Evolutionary conservation across 352 stramenopile species (phyloP).

Genomic region (Globisporangium splendens): DNA sequence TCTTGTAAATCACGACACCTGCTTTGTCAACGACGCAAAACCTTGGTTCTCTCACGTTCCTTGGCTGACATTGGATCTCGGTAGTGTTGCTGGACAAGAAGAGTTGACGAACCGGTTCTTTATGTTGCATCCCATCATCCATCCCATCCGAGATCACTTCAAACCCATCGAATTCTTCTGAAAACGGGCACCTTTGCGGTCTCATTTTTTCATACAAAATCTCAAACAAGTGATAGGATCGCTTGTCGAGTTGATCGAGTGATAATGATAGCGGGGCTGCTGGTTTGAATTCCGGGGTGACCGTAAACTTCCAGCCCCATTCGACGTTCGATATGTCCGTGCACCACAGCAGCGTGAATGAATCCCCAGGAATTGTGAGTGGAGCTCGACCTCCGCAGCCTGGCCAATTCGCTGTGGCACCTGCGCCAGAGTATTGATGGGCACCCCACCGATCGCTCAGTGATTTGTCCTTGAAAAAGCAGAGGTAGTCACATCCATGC

Average conservation of each 20-base stretch:
- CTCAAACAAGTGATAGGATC: slow-evolving; percentile 61
- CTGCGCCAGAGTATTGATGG: slow-evolving; percentile 62
- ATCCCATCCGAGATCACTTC: slow-evolving; percentile 19
- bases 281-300: slow-evolving; percentile 55
- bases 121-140: slow-evolving; percentile 1
- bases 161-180: slow-evolving; percentile 53
- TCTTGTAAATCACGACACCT: slow-evolving; percentile 23
- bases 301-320: slow-evolving; percentile 85
- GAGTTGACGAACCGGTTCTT: slow-evolving; percentile 29
- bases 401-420: slow-evolving; percentile 78
- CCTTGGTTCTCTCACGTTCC: not conserved
- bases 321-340: slow-evolving; percentile 86
- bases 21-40: slow-evolving; percentile 30
- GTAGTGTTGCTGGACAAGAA: slow-evolving; percentile 11
- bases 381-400: slow-evolving; percentile 48
- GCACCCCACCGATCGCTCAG: slow-evolving; percentile 59
- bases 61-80: not conserved
- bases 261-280: slow-evolving; percentile 39
- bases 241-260: slow-evolving; percentile 55
- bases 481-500: slow-evolving; percentile 74
- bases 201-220: slow-evolving; percentile 63
- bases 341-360: slow-evolving; percentile 82
- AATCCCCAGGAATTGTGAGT: slow-evolving; percentile 71
- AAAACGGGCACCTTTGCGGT: slow-evolving; percentile 31
- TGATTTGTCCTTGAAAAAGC: slow-evolving; percentile 82